These are phyloP conservation scores for Pythium apleroticum DNA, from an alignment of 352 stramenopile species.

Conservation along the genomic window DNA sequence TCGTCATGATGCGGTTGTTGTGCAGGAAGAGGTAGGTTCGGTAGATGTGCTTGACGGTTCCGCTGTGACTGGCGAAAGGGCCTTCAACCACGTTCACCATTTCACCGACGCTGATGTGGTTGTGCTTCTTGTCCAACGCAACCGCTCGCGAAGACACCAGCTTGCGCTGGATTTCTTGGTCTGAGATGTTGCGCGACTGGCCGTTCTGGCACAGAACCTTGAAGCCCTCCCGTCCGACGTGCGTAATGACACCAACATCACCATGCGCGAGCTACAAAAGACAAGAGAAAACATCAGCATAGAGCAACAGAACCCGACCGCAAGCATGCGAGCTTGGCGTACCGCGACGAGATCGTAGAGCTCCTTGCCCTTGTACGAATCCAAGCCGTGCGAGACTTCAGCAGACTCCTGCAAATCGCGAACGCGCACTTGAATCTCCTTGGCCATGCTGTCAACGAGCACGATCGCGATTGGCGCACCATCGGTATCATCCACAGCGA, in stretches of 20 bases:
- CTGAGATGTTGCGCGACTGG: constrained; percentile 77
- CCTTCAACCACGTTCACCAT: constrained; percentile 91
- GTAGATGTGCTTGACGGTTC: constrained; percentile 92
- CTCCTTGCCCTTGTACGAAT: constrained; percentile 90
- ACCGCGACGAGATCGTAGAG: constrained; percentile 88
- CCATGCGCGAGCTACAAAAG: constrained; percentile 63
- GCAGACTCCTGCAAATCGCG: constrained; percentile 89
- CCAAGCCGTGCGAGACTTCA: constrained; percentile 86
- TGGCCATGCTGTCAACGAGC: constrained; percentile 87
- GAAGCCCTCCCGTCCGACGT: constrained; percentile 86
- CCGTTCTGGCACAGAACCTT: constrained; percentile 87
- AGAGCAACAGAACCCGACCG: not conserved
- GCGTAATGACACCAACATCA: constrained; percentile 90
- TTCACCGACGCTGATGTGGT: constrained; percentile 87
- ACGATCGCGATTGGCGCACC: constrained; percentile 86
- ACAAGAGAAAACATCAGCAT: not conserved
- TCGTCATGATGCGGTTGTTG: constrained; percentile 89
- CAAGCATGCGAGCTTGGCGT: constrained; percentile 13
- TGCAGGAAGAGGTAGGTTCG: constrained; percentile 88
- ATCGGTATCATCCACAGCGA: constrained; percentile 84
- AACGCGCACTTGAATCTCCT: constrained; percentile 90
- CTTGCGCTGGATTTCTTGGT: constrained; percentile 90
- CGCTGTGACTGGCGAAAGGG: constrained; percentile 74
- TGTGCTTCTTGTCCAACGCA: constrained; percentile 88
- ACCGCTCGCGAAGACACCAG: constrained; percentile 82